Base-by-base conservation (phyloP, 106 monocot genomes). In the Acorus calamus region DNA sequence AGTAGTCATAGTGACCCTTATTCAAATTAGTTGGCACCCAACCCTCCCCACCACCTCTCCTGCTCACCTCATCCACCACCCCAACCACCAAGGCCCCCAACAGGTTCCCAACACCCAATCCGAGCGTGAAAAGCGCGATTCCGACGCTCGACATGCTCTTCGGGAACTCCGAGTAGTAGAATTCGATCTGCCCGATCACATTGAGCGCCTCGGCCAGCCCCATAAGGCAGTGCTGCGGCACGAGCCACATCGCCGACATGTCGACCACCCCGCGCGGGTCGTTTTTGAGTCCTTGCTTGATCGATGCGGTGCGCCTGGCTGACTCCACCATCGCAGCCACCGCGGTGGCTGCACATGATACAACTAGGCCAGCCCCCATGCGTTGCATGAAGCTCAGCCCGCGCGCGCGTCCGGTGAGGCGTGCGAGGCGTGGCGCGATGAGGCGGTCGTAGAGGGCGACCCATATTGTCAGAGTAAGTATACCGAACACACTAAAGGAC, bases 361-460 rank as follows among this genome's bases (percentile, higher is more conserved):
- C 2, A 46, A 71, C 8, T 54, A 53, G 52, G 1, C 77, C 77
- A 7, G 61, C 56, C n/a, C 77, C 77, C 56, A 77, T 72, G 44
- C 77, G 66, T 57, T 77, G 72, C 62, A 66, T 77, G 7, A 61
- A 47, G 55, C 48, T 67, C 11, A 77, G 66, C n/a, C 77, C 77
- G 5, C 64, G 64, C 3, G 77, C 59, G 8, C 58, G 50, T 1
- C 71, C 71, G n/a, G 72, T 72, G 54, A 75, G 2, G 44, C 64
- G 70, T 8, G 69, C 11, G 12, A 84, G 52, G 10, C 13, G 28
- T 0, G 80, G 80, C 2, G 74, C 73, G 14, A 80, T 4, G 11
- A 80, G 3, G 6, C 70, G 73, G 59, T 84, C 80, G 68, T 84
- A 84, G 61, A 75, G 6, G 7, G 70, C 66, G 5, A 78, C 55